These are phyloP conservation scores for Vitis cinerea DNA, from an alignment of 164 flowering plant species.

Conservation along the genomic window DNA sequence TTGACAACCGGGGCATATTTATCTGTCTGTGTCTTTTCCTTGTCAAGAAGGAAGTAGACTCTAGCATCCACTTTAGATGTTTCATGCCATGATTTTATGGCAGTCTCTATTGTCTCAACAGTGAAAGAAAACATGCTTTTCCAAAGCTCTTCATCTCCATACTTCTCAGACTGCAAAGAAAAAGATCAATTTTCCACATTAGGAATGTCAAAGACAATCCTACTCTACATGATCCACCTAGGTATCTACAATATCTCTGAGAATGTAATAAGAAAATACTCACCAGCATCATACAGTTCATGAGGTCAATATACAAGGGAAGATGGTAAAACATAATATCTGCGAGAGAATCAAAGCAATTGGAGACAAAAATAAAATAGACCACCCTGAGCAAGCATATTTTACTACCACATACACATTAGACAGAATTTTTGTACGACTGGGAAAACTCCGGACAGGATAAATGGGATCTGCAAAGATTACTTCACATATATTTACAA, in stretches of 20 bases:
- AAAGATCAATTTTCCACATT: conserved; percentile 6
- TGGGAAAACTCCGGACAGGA: too few relatives aligned
- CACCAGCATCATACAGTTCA: too few relatives aligned
- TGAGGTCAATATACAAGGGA: too few relatives aligned
- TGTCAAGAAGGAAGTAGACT: conserved; percentile 78
- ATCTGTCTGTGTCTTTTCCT: conserved; percentile 76
- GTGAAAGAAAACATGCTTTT: conserved; percentile 63
- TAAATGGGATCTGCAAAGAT: too few relatives aligned
- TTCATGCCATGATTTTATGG: conserved; percentile 86
- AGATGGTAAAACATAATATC: too few relatives aligned
- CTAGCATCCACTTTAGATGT: conserved; percentile 75
- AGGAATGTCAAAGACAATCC: neutral
- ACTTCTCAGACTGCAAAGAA: conserved; percentile 59
- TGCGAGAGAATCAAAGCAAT: too few relatives aligned
- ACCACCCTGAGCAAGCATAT: too few relatives aligned
- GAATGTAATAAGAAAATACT: too few relatives aligned
- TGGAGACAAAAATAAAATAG: too few relatives aligned
- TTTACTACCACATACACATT: too few relatives aligned
- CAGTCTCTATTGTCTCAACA: conserved; percentile 76
- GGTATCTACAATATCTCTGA: too few relatives aligned
- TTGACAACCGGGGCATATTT: conserved; percentile 86
- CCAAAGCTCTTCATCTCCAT: conserved; percentile 55
- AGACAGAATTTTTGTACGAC: too few relatives aligned
- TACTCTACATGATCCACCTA: neutral
- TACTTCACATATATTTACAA: neutral